These are phyloP conservation scores for Candida broadrunensis DNA, from an alignment of 805 yeast genomes.

Conservation along the genomic window DNA sequence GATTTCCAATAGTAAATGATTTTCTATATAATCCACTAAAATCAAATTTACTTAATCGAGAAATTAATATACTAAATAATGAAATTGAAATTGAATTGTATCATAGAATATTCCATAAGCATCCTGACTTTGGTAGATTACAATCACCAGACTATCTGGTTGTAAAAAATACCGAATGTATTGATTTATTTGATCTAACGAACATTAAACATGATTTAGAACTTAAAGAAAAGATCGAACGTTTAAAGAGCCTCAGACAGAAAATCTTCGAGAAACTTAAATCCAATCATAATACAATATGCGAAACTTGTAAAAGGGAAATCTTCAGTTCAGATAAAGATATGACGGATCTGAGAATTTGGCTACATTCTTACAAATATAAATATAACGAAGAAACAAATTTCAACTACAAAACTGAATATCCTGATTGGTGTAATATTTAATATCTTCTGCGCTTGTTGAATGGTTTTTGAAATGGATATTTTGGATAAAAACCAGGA, in stretches of 20 bases:
- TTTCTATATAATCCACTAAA: conserved; percentile 24
- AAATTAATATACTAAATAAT: conserved; percentile 15
- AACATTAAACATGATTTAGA: conserved; percentile 9
- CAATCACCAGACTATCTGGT: conserved; percentile 7
- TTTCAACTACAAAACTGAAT: conserved; percentile 38
- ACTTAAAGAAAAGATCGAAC: conserved; percentile 12
- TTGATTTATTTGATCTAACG: conserved; percentile 12
- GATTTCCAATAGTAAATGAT: conserved; percentile 88
- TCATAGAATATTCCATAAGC: conserved; percentile 11
- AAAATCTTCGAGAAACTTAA: conserved; percentile 27
- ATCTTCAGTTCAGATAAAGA: conserved; percentile 27
- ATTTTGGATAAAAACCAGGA: conserved; percentile 17
- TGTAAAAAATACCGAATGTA: conserved; percentile 5
- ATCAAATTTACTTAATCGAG: conserved; percentile 4
- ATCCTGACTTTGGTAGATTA: conserved; percentile 12
- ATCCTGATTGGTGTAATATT: conserved; percentile 48
- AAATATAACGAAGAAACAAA: conserved; percentile 15
- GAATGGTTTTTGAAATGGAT: conserved; percentile 17
- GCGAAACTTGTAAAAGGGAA: conserved; percentile 32
- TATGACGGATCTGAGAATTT: conserved; percentile 30
- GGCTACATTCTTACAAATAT: conserved; percentile 48
- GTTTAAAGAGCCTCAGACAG: conserved; percentile 19
- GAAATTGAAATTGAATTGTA: conserved; percentile 23
- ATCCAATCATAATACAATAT: conserved; percentile 14
- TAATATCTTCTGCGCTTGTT: conserved; percentile 2